phyloP scores from a whole-genome alignment of 176 grass and related monocot species.

The Aechmea fasciata region DNA sequence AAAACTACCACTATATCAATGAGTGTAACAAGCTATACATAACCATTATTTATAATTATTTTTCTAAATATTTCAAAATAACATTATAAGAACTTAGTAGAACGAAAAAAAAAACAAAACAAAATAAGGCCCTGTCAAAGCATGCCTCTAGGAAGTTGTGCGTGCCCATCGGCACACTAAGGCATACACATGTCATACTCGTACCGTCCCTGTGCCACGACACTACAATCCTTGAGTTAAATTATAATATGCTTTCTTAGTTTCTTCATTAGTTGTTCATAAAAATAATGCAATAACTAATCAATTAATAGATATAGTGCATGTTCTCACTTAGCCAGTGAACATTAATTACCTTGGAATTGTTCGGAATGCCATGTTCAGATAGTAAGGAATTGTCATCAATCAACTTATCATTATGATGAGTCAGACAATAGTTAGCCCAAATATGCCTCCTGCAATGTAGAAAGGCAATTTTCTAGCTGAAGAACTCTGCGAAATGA shows the following conservation, averaged over 20 bases:
- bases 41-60: no score
- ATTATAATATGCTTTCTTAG: background rate
- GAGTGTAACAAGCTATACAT: no score
- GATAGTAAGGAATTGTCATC: constrained; percentile 62
- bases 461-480: background rate
- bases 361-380: constrained; percentile 45
- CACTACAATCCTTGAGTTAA: no score
- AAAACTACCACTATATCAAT: no score
- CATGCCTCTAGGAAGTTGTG: no score
- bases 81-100: no score
- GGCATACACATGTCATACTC: no score
- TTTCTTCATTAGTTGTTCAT: background rate
- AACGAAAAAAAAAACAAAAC: no score
- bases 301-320: background rate
- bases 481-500: background rate
- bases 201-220: no score
- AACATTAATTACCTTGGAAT: constrained; percentile 54
- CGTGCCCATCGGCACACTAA: no score
- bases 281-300: background rate
- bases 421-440: constrained; percentile 66
- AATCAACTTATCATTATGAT: constrained; percentile 62
- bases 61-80: no score
- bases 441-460: constrained; percentile 76
- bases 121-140: no score
- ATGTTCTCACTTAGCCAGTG: background rate